Percentiles rank a stretch among this genome's conserved stretches.
Conservation (phyloP, 768 basidiomycete species). For the Tephrocybe rancida region DNA sequence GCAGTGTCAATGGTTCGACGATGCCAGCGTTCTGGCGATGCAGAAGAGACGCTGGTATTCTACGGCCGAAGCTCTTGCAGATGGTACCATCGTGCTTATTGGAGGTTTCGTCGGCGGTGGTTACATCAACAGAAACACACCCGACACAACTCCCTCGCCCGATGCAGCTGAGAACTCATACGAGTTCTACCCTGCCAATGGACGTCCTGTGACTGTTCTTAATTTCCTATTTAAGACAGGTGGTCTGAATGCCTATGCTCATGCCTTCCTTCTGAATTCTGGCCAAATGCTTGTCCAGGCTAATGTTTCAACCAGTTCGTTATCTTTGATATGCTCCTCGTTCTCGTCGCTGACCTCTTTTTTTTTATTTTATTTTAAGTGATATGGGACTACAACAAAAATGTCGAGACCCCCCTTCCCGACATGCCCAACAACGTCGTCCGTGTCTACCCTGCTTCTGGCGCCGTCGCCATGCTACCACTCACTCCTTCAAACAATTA, state of each 20-base stretch:
- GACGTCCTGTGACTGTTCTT: conserved; percentile 50
- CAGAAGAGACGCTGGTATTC: conserved; percentile 79
- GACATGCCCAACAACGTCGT: conserved; percentile 73
- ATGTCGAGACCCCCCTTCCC: conserved; percentile 65
- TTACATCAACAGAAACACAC: conserved; percentile 76
- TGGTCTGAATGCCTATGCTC: conserved; percentile 78
- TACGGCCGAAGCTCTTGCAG: conserved; percentile 68
- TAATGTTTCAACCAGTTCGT: conserved; percentile 74
- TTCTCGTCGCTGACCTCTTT: conserved; percentile 11
- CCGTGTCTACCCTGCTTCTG: conserved; percentile 89
- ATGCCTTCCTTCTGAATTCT: conserved; percentile 73
- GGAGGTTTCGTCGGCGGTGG: conserved; percentile 82
- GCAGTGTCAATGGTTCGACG: conserved; percentile 74
- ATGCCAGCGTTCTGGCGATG: conserved; percentile 63
- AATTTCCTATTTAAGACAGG: conserved; percentile 72
- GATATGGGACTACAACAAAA: conserved; percentile 55
- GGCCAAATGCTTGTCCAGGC: conserved; percentile 84
- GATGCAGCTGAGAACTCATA: conserved; percentile 79
- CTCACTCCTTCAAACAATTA: conserved; percentile 90
- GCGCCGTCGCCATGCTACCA: conserved; percentile 87
- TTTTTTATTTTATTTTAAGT: too few species aligned
- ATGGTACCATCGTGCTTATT: conserved; percentile 80
- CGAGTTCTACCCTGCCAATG: conserved; percentile 78
- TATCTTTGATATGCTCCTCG: conserved; percentile 3
- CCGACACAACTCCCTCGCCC: conserved; percentile 61